phyloP scores from a whole-genome alignment of 2,329 filamentous ascomycete genomes.

The Diaporthe eres region DNA sequence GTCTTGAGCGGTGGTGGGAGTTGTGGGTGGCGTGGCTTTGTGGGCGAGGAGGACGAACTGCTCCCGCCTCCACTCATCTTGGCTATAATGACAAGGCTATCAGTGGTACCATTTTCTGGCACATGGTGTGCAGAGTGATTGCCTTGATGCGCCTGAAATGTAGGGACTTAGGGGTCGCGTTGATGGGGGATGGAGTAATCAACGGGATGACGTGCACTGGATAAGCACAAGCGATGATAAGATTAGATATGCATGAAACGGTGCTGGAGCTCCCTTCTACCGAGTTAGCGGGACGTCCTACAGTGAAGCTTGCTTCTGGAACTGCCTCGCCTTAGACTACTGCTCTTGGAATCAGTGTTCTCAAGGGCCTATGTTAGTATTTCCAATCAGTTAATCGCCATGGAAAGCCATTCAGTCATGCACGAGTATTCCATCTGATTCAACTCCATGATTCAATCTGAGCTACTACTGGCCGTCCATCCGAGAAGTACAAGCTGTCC shows the following conservation, averaged over 20 bases:
- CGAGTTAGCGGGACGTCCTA: slow-evolving; percentile 18
- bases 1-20: slow-evolving; percentile 31
- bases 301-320: not conserved
- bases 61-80: slow-evolving; percentile 37
- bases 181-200: not conserved
- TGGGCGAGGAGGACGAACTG: slow-evolving; percentile 37
- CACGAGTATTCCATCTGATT: not conserved
- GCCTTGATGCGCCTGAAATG: not conserved
- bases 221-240: not conserved
- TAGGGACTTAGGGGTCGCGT: not conserved
- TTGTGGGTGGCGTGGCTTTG: slow-evolving; percentile 26
- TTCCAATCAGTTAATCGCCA: not conserved
- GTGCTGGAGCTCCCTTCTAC: not conserved
- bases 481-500: not conserved
- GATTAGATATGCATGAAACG: slow-evolving; percentile 31
- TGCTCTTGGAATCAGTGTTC: not conserved
- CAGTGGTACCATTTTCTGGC: slow-evolving; percentile 12
- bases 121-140: not conserved
- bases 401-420: not conserved
- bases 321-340: not conserved
- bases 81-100: slow-evolving; percentile 18
- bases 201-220: not conserved
- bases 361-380: not conserved
- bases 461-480: too few species aligned
- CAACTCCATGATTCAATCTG: not conserved